phyloP scores from a whole-genome alignment of 495 filamentous ascomycete species.

The Halenospora varia region DNA sequence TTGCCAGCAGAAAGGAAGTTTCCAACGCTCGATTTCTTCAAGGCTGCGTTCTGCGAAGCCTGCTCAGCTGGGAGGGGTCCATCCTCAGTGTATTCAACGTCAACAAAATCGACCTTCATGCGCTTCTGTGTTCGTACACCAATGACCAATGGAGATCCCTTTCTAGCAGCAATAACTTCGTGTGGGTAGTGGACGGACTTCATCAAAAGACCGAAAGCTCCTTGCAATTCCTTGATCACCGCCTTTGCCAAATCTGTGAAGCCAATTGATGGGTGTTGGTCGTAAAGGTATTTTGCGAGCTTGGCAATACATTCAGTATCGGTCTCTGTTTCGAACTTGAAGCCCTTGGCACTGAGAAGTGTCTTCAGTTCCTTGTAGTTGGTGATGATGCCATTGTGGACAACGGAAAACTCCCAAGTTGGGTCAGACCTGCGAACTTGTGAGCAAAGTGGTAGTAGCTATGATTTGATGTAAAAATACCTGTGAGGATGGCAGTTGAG shows the following conservation, averaged over 20 bases:
- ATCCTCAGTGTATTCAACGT: slow-evolving; percentile 93
- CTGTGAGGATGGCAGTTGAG: slow-evolving; percentile 97
- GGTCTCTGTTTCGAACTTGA: slow-evolving; percentile 97
- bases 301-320: slow-evolving; percentile 99
- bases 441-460: neutral
- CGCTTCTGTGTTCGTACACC: slow-evolving; percentile 93
- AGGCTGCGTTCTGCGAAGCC: slow-evolving; percentile 91
- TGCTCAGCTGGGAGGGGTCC: slow-evolving; percentile 84
- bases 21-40: slow-evolving; percentile 70
- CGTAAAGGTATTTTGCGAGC: slow-evolving; percentile 96
- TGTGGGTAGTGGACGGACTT: slow-evolving; percentile 99
- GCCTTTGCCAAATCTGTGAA: slow-evolving; percentile 96
- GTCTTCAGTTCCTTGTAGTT: slow-evolving; percentile 99
- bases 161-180: slow-evolving; percentile 95
- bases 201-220: slow-evolving; percentile 91
- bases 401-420: slow-evolving; percentile 92
- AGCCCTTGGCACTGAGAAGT: slow-evolving; percentile 88
- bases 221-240: slow-evolving; percentile 96
- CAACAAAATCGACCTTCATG: slow-evolving; percentile 99
- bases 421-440: slow-evolving; percentile 55
- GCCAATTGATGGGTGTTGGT: slow-evolving; percentile 89
- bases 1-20: slow-evolving; percentile 58
- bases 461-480: slow-evolving; percentile 38
- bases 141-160: slow-evolving; percentile 94
- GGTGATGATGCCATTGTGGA: slow-evolving; percentile 99